Evolutionary conservation across 208 protist species (phyloP).

Genomic region (Wallacemonas sp.): DNA sequence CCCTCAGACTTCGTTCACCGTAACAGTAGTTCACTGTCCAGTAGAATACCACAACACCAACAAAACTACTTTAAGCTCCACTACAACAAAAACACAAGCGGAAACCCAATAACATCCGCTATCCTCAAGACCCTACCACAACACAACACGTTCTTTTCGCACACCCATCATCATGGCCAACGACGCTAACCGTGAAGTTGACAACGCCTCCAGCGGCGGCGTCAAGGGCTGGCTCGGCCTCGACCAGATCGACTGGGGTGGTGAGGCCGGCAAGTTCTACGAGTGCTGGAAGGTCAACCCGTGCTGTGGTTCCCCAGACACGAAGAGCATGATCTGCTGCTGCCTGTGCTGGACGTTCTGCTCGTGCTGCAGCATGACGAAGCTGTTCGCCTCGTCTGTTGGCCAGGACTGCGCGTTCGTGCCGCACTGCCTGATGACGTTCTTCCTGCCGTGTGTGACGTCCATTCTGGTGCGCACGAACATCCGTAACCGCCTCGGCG

Average conservation of each 20-base stretch:
- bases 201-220: conserved; percentile 13
- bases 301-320: conserved; percentile 61
- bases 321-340: conserved; percentile 38
- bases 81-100: background rate
- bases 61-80: background rate
- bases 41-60: background rate
- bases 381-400: conserved; percentile 56
- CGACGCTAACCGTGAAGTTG: conserved; percentile 20
- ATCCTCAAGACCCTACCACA: background rate
- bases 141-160: too few species aligned
- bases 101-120: background rate
- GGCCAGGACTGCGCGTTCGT: conserved; percentile 54
- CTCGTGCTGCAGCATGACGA: conserved; percentile 44
- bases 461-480: conserved; percentile 54
- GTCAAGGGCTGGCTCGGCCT: conserved; percentile 35
- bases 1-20: too few species aligned
- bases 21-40: too few species aligned
- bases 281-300: conserved; percentile 62
- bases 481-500: conserved; percentile 48
- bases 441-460: conserved; percentile 37
- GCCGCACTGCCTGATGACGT: conserved; percentile 52
- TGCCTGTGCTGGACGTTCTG: conserved; percentile 49
- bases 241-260: conserved; percentile 58
- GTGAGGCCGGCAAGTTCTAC: conserved; percentile 58
- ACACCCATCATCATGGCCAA: conserved; percentile 9